These are phyloP conservation scores for Neodidymelliopsis sp. DNA, from an alignment of 2,329 filamentous ascomycete species.

Conservation along the genomic window DNA sequence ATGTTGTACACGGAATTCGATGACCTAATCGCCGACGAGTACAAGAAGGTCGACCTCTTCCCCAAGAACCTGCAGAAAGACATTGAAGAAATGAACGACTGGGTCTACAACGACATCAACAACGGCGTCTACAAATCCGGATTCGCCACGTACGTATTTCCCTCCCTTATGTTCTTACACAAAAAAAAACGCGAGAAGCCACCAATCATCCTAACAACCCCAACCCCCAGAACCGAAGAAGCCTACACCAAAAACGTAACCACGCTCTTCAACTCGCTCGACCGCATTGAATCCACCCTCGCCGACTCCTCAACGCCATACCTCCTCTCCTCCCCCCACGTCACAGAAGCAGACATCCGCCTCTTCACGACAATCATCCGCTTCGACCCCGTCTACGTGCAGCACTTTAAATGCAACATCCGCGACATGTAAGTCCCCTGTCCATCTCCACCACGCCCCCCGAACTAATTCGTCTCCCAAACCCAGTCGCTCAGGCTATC, in stretches of 20 bases:
- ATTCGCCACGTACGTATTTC: constrained; percentile 55
- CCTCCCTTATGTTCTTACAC: background rate
- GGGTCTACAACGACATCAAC: constrained; percentile 62
- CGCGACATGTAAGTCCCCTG: constrained; percentile 67
- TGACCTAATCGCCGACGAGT: constrained; percentile 54
- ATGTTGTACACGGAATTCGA: constrained; percentile 89
- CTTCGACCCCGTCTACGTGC: constrained; percentile 64
- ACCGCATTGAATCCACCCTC: constrained; percentile 56
- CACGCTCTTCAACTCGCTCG: constrained; percentile 57
- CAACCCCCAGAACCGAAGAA: constrained; percentile 56
- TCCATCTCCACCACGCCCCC: background rate
- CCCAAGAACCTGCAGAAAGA: constrained; percentile 53
- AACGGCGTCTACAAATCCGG: constrained; percentile 62
- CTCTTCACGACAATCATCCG: constrained; percentile 67
- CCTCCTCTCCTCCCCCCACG: constrained; percentile 53
- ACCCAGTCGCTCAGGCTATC: constrained; percentile 73
- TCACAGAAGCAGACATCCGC: constrained; percentile 60
- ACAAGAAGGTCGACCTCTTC: constrained; percentile 55
- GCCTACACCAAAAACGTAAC: constrained; percentile 58
- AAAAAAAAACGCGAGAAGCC: background rate
- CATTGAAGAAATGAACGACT: constrained; percentile 60
- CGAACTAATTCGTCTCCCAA: too few species aligned
- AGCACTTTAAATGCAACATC: constrained; percentile 80
- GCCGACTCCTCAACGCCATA: constrained; percentile 54
- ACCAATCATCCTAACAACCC: constrained; percentile 2